Evolutionary conservation across 2,329 filamentous ascomycete genomes (phyloP).

Genomic region (Epicoccum nigrum): DNA sequence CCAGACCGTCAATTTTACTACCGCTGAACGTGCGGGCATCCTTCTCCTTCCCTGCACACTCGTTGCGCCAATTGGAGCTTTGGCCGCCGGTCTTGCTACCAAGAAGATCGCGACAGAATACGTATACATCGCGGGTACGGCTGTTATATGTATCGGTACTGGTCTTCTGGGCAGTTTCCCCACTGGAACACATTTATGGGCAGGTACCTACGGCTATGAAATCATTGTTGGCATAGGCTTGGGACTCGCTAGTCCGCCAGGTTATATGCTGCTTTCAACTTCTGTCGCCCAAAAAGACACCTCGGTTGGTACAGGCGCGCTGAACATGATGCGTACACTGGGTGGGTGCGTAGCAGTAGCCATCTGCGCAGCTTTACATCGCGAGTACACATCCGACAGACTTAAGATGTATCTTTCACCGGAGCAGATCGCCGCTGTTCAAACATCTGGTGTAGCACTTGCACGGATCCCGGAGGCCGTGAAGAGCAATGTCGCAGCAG

Average conservation of each 20-base stretch:
- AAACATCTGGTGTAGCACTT: conserved; percentile 25
- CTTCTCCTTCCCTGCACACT: conserved; percentile 38
- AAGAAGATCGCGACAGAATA: conserved; percentile 31
- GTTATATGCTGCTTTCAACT: conserved; percentile 35
- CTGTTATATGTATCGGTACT: conserved; percentile 30
- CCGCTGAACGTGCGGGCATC: conserved; percentile 39
- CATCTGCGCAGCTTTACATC: conserved; percentile 40
- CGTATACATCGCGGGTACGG: conserved; percentile 26
- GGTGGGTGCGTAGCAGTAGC: conserved; percentile 42
- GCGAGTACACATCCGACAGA: conserved; percentile 21
- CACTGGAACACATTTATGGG: conserved; percentile 21
- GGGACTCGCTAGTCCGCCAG: conserved; percentile 35
- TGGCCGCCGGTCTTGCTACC: conserved; percentile 28
- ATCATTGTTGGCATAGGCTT: conserved; percentile 37
- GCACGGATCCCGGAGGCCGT: conserved; percentile 23
- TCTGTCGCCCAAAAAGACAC: conserved; percentile 33
- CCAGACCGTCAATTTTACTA: conserved; percentile 40
- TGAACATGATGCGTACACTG: conserved; percentile 43
- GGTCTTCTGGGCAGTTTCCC: conserved; percentile 39
- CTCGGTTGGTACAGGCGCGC: conserved; percentile 35
- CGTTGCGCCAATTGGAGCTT: conserved; percentile 36
- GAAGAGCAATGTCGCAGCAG: conserved; percentile 24
- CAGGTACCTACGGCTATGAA: conserved; percentile 37
- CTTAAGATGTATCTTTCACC: conserved; percentile 29
- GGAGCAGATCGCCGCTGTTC: conserved; percentile 29